Conservation (phyloP, 257 asterid genomes). For the Orobanche coerulescens region DNA sequence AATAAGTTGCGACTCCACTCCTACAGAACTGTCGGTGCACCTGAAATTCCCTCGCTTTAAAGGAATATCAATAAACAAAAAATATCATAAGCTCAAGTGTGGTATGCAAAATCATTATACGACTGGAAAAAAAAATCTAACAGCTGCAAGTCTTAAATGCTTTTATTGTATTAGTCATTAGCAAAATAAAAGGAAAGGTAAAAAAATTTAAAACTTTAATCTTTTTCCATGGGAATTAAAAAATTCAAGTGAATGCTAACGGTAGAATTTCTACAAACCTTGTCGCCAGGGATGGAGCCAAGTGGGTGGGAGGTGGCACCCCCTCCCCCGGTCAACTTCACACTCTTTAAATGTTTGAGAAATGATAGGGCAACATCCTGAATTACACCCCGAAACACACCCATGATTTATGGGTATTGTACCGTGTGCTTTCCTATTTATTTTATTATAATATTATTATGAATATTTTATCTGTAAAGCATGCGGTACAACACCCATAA, state of each 20-base stretch:
- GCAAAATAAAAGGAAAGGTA: not conserved
- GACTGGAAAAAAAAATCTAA: not conserved
- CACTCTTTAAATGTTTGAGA: too few species aligned
- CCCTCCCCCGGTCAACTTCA: too few species aligned
- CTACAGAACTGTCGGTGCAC: slow-evolving; percentile 80
- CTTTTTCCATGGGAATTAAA: not conserved
- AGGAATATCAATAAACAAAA: slow-evolving; percentile 29
- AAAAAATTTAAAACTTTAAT: not conserved
- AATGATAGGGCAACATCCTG: too few species aligned
- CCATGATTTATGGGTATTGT: too few species aligned
- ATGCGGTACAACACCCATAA: too few species aligned
- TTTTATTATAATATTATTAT: too few species aligned
- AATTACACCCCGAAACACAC: too few species aligned
- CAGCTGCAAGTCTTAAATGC: not conserved
- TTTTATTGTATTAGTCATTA: too few species aligned
- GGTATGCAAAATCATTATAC: not conserved
- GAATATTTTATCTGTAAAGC: too few species aligned
- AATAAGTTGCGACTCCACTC: slow-evolving; percentile 80
- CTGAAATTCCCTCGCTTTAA: slow-evolving; percentile 90
- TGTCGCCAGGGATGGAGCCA: too few species aligned
- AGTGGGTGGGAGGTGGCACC: too few species aligned
- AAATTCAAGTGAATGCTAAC: not conserved
- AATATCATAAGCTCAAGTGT: slow-evolving; percentile 19
- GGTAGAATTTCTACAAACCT: not conserved
- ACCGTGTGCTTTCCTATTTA: too few species aligned